Evolutionary conservation across 371 early-diverging fungal species (phyloP).

Genomic region (Spraguea lophii): DNA sequence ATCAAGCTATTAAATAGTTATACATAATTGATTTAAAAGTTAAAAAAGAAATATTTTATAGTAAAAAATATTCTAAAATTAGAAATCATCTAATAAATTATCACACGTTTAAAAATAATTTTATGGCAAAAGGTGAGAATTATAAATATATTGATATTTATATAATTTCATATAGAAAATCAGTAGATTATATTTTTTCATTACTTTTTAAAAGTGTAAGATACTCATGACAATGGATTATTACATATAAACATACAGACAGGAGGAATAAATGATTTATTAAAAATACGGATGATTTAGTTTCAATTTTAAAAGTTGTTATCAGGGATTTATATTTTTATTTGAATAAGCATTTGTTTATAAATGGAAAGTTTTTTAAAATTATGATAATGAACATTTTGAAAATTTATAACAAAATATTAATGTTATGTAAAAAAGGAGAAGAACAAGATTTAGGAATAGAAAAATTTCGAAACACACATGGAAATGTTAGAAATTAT

Average conservation of each 20-base stretch:
- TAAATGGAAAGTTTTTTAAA: too few relatives aligned
- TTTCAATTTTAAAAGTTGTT: constrained; percentile 25
- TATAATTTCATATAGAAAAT: neutral
- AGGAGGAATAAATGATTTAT: too few relatives aligned
- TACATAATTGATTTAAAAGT: too few relatives aligned
- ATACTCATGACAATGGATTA: constrained; percentile 44
- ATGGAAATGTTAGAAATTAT: constrained; percentile 20
- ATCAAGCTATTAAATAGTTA: too few relatives aligned
- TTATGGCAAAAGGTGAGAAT: too few relatives aligned
- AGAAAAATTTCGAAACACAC: constrained; percentile 10
- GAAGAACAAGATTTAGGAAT: constrained; percentile 14
- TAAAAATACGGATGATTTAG: constrained; percentile 5
- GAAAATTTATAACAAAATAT: constrained; percentile 26
- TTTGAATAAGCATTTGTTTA: neutral
- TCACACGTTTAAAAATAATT: too few relatives aligned
- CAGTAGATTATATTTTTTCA: constrained; percentile 21
- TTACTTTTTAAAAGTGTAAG: constrained; percentile 40
- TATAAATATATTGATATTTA: too few relatives aligned
- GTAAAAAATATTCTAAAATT: too few relatives aligned
- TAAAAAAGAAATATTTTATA: too few relatives aligned
- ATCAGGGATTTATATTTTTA: constrained; percentile 3
- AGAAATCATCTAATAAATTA: too few relatives aligned
- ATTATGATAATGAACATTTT: constrained; percentile 6
- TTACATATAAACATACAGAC: constrained; percentile 21
- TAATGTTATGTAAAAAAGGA: constrained; percentile 14